A percentile compares a stretch with the other conserved stretches of the same genome.
These are phyloP conservation scores for Senecio squalidus DNA, from an alignment of 140 eudicot species.

Conservation along the genomic window DNA sequence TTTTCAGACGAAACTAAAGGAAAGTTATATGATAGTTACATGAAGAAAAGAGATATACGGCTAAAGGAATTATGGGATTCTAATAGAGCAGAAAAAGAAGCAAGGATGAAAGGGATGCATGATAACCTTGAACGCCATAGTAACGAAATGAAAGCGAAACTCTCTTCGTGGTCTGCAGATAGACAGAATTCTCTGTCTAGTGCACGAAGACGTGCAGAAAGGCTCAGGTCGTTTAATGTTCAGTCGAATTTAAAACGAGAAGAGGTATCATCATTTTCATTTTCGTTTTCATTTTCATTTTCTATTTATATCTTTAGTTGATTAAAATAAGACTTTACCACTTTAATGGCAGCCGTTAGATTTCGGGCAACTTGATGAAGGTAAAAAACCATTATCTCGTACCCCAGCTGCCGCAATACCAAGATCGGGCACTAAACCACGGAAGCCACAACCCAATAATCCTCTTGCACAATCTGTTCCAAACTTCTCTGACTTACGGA, in stretches of 20 bases:
- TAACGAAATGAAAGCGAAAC: constrained; percentile 61
- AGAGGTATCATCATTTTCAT: constrained; percentile 47
- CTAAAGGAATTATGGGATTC: constrained; percentile 77
- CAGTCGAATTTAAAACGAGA: constrained; percentile 41
- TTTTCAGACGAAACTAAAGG: constrained; percentile 62
- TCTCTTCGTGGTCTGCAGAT: constrained; percentile 55
- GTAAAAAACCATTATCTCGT: constrained; percentile 34
- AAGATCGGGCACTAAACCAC: constrained; percentile 45
- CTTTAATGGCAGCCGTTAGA: constrained; percentile 39
- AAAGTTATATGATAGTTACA: constrained; percentile 56
- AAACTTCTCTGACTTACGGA: constrained; percentile 72
- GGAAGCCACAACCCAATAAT: constrained; percentile 55
- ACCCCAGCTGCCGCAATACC: constrained; percentile 33
- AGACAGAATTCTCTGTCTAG: constrained; percentile 38
- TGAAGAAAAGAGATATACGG: constrained; percentile 77
- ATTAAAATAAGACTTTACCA: neutral
- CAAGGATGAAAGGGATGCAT: constrained; percentile 70
- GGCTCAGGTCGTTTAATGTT: constrained; percentile 47
- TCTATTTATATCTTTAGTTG: no score
- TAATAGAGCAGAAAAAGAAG: constrained; percentile 70
- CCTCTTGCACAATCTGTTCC: constrained; percentile 81
- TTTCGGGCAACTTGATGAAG: constrained; percentile 48
- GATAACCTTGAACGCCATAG: constrained; percentile 60
- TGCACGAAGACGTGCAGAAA: constrained; percentile 53
- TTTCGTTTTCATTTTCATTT: constrained; percentile 21